Evolutionary conservation across 2,329 filamentous ascomycete genomes (phyloP), one percentile per base, ranked within the genome.

Genomic region (Colletotrichum somersetense): DNA sequence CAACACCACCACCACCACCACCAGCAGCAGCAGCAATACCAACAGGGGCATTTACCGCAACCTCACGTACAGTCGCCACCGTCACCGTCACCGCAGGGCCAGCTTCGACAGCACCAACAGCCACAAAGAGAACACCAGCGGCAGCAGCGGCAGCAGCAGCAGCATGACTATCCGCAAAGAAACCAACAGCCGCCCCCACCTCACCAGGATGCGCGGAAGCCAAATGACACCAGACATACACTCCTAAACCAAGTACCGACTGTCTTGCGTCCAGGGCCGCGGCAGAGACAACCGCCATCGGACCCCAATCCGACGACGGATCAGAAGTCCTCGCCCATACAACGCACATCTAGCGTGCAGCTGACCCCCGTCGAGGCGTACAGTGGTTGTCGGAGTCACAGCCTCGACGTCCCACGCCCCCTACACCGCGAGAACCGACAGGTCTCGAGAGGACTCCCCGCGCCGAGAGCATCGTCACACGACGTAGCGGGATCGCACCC

Each of bases 351-450:
- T 26, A 58, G 55, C 55, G n/a, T 58, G 35, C 55, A 58, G 35
- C 14, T 23, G 4, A 58, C 55, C n/a, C 55, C 55, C 35, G 55
- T 16, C 12, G 55, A 42, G n/a, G 35, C 35, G 6, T 58, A 58
- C 5, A 42, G 20, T 16, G 35, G 55, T 26, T 16, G 38, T 23
- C 55, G 35, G 5, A 26, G 55, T 11, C 55, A 20, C 11, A 26
- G 55, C 7, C 8, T 58, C 7, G 55, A 58, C 20, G n/a, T 23
- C 20, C n/a, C 55, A 58, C 55, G 55, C n/a, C 7, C 35, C 7
- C 55, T 58, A 11, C 55, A 58, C n/a, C 55, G 55, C n/a, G 55
- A 58, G n/a, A 26, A 14, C 42, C 35, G 55, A 23, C 55, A 58
- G 35, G 55, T 58, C 35, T 58, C 55, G 35, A 42, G 35, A 42